These are phyloP conservation scores for Xylaria intraflava DNA, from an alignment of 495 filamentous ascomycete species.

Conservation along the genomic window DNA sequence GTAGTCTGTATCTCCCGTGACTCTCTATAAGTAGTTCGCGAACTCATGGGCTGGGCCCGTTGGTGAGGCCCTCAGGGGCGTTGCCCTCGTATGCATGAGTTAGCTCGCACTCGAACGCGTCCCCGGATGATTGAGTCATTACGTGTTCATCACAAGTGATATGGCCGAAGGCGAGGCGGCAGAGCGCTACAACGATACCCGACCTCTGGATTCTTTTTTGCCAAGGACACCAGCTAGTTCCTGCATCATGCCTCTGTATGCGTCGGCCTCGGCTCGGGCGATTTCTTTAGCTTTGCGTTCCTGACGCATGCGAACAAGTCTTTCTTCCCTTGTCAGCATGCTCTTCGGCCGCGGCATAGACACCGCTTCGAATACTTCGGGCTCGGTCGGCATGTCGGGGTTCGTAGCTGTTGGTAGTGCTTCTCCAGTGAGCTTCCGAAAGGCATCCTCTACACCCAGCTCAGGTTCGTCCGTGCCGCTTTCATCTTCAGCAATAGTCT, in stretches of 20 bases:
- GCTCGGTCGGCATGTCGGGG: slow-evolving; percentile 42
- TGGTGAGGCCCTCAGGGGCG: not conserved
- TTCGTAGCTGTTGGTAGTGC: slow-evolving; percentile 31
- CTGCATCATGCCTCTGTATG: slow-evolving; percentile 79
- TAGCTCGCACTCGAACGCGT: slow-evolving; percentile 9
- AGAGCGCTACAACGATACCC: slow-evolving; percentile 20
- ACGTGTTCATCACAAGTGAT: slow-evolving; percentile 10
- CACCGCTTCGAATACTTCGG: slow-evolving; percentile 88
- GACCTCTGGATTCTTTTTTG: slow-evolving; percentile 18
- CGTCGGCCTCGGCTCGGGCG: slow-evolving; percentile 63
- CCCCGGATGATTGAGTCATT: slow-evolving; percentile 8
- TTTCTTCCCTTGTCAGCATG: slow-evolving; percentile 76
- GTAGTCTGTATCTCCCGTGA: too few species aligned
- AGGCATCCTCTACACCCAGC: slow-evolving; percentile 49
- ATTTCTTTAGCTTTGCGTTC: slow-evolving; percentile 66
- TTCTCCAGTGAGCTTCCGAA: slow-evolving; percentile 69
- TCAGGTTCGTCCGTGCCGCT: slow-evolving; percentile 39
- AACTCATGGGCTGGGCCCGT: slow-evolving; percentile 1
- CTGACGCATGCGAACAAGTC: slow-evolving; percentile 81
- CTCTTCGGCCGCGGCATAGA: slow-evolving; percentile 69
- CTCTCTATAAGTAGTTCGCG: not conserved
- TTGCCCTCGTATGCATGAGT: slow-evolving; percentile 1
- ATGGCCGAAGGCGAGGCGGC: not conserved
- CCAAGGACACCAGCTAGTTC: slow-evolving; percentile 51
- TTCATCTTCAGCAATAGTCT: slow-evolving; percentile 74